Base-by-base conservation (phyloP, 2,329 filamentous ascomycete species). In the Paecilomyces fulvus region DNA sequence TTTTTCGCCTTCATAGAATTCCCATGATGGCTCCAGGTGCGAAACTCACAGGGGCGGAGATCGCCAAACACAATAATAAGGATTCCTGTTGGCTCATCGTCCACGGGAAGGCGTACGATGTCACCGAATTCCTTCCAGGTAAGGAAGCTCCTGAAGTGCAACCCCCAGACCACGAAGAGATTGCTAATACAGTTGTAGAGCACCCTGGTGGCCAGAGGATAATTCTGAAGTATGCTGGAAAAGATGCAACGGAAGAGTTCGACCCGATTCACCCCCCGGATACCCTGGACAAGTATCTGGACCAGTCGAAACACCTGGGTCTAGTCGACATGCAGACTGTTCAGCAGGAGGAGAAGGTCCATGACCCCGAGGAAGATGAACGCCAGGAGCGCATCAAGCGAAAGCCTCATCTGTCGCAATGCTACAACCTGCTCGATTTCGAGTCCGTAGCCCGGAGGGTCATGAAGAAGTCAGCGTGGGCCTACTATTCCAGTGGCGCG, bases 401-500 rank as follows among this genome's bases (percentile, higher is more conserved):
- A 58, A 95, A 91, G 84, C 92, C 92, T 0, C 78, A 85, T 51
- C 77, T 96, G 58, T 86, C 89, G 62, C 88, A 95, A 71, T 96
- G 91, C 78, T 96, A 92, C 75, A 96, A 96, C 71, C 76, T 96
- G 59, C 83, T 94, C 77, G 94, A 99, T 75, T 99, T 99, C 71
- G 94, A 99, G 79, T 85, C 90, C 3, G 92, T 97, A 33, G 94
- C 94, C 4, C 85, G 87, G 65, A 80, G 84, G 43, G 84, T 95
- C 56, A 96, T 97, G 92, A 96, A 95, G 82, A 95, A 89, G 78
- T 88, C 87, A 1, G 92, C 92, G 0, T 99, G 94, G 94, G 94
- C 89, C 25, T 99, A 99, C 77, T 99, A 99, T 74, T 96, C 90
- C 0, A 94, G 89, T 68, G 92, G 90, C 56, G 90, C 92, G 0